phyloP scores from a whole-genome alignment of 805 yeast genomes.

The Candida maesae region DNA sequence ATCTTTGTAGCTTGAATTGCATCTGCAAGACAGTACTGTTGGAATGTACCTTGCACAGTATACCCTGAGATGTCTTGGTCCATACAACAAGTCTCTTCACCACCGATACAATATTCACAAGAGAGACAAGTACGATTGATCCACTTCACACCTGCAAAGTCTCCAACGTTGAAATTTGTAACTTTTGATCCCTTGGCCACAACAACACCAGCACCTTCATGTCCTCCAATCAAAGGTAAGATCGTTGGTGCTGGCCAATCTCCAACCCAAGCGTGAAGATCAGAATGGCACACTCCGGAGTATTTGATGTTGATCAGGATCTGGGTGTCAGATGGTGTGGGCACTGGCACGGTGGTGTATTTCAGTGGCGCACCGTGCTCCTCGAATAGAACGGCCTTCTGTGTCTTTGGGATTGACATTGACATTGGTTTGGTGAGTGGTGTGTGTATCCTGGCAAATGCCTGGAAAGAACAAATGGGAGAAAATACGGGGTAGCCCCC shows the following conservation, averaged over 20 bases:
- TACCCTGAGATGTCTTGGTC: conserved; percentile 67
- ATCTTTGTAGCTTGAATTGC: conserved; percentile 59
- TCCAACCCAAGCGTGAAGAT: conserved; percentile 51
- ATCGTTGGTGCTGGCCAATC: conserved; percentile 56
- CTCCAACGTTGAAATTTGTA: conserved; percentile 57
- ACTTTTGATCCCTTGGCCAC: conserved; percentile 59
- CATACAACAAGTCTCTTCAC: conserved; percentile 61
- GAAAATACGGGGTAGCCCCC: too few species aligned
- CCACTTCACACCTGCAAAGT: conserved; percentile 66
- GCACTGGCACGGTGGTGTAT: conserved; percentile 49
- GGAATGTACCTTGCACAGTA: conserved; percentile 81
- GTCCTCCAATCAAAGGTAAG: conserved; percentile 65
- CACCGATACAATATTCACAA: conserved; percentile 58
- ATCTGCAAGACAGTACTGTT: conserved; percentile 60
- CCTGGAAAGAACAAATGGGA: too few species aligned
- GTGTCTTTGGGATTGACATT: conserved; percentile 34
- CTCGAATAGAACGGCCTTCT: conserved; percentile 48
- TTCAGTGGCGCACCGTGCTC: conserved; percentile 42
- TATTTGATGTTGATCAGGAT: conserved; percentile 52
- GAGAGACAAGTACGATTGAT: conserved; percentile 60
- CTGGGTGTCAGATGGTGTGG: conserved; percentile 51
- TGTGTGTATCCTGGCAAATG: too few species aligned
- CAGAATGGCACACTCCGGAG: conserved; percentile 67
- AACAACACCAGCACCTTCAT: conserved; percentile 70
- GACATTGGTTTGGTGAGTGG: neutral